A percentile compares a stretch with the other conserved stretches of the same genome.
phyloP scores from a whole-genome alignment of 495 filamentous ascomycete genomes.

The Neurospora intermedia region DNA sequence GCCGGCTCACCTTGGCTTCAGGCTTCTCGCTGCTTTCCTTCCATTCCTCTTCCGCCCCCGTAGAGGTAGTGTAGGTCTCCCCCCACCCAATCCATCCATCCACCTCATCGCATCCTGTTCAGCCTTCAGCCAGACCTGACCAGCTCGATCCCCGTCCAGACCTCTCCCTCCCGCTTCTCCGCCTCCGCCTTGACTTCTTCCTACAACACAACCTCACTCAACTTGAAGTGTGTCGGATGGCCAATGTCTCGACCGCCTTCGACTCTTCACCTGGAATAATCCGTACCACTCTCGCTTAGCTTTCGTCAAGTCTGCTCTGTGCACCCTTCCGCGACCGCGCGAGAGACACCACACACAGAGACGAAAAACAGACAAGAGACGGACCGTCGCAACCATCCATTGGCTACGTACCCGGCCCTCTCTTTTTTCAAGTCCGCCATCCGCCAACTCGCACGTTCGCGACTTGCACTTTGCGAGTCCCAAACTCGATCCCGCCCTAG shows the following conservation, averaged over 20 bases:
- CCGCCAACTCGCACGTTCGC: neutral
- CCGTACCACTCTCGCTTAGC: neutral
- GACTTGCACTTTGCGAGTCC: neutral
- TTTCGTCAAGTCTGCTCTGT: neutral
- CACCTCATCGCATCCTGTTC: neutral
- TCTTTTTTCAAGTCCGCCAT: neutral
- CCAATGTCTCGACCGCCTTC: neutral
- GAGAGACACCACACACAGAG: neutral
- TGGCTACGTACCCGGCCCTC: neutral
- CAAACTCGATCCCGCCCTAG: neutral
- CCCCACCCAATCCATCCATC: neutral
- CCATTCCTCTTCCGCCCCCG: neutral
- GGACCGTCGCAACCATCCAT: neutral
- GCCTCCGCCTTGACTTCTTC: neutral
- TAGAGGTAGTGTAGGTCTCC: neutral
- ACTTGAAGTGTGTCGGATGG: neutral
- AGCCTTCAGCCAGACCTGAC: neutral
- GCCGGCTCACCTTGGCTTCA: constrained; percentile 2
- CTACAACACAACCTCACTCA: neutral
- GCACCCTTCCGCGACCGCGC: neutral
- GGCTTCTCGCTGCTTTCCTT: neutral
- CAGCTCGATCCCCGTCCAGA: neutral
- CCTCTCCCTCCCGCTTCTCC: neutral
- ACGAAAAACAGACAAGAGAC: neutral
- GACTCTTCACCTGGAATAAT: neutral